Evolutionary conservation across 495 filamentous ascomycete genomes (phyloP), one percentile per base, ranked within the genome.

Genomic region (Trypethelium eluteriae): DNA sequence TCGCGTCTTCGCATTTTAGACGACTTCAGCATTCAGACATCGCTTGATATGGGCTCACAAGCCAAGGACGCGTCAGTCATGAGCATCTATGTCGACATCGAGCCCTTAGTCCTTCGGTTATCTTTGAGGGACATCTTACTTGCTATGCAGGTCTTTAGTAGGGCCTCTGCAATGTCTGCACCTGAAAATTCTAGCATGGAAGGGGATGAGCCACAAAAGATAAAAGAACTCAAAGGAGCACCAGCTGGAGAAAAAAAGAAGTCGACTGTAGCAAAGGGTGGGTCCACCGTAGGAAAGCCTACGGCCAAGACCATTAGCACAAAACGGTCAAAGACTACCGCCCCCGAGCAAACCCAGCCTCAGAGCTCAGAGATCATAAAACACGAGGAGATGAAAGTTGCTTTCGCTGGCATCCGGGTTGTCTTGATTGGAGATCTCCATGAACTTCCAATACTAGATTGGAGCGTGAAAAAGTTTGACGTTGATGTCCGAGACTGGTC

Each of bases 361-460:
- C 74, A 76, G 50, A 79, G 80, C 56, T 86, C 86, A 0, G 81
- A 82, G 38, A 79, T 89, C 38, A 78, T 90, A 62, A 88, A 85
- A 71, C 85, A 90, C 46, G 94, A 98, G 74, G 90, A 96, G 75
- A 79, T 98, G 72, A 90, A 86, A 12, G 86, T 93, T 41, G 84
- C 87, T 12, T 79, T 97, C 63, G 90, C 93, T 61, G 94, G 94
- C n/a, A 82, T 97, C 65, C 85, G 94, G 66, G 85, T 98, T 16
- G 91, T 98, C 50, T 82, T 98, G 5, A 97, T 98, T 70, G 94
- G 94, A 38, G 94, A 97, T 72, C 79, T 95, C 44, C 95, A 98
- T 72, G 94, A 98, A 77, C 80, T 98, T 57, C 94, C 94, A 34
- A 85, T 98, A 62, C 81, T 98, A 2, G 94, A 98, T 78, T 86